Percentiles rank a stretch among this genome's conserved stretches.
phyloP scores from a whole-genome alignment of 1,284 basidiomycete genomes.

The Neolentinus lepideus region DNA sequence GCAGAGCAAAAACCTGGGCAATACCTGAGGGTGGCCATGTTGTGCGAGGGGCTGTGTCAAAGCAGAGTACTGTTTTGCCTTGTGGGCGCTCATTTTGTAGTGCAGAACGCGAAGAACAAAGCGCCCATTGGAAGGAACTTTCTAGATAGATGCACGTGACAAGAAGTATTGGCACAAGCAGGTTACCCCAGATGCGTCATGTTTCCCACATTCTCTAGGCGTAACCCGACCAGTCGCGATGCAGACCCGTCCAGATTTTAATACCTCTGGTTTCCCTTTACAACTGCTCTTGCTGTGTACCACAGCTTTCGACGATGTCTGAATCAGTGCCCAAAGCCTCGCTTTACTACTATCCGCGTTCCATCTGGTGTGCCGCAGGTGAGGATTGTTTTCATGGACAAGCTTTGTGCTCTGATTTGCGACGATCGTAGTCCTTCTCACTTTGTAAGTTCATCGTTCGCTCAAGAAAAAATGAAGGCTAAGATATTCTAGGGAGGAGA shows the following conservation, averaged over 20 bases:
- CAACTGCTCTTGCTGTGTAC: background rate
- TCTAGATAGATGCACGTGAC: background rate
- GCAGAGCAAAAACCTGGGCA: conserved; percentile 26
- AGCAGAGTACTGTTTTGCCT: background rate
- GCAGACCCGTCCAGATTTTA: background rate
- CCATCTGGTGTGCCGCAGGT: conserved; percentile 61
- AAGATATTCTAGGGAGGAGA: conserved; percentile 45
- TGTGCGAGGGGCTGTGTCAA: background rate
- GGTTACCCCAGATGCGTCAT: background rate
- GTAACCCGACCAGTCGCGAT: background rate
- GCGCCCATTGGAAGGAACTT: background rate
- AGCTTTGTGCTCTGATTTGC: conserved; percentile 3
- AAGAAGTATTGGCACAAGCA: background rate
- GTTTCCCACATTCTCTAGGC: background rate
- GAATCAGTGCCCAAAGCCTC: conserved; percentile 44
- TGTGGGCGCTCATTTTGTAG: background rate
- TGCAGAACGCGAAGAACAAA: background rate
- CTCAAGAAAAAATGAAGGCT: background rate
- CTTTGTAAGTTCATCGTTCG: conserved; percentile 31
- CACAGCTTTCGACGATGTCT: background rate
- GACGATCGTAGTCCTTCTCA: conserved; percentile 31
- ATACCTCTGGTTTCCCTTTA: background rate
- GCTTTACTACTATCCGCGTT: conserved; percentile 47
- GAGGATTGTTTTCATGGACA: conserved; percentile 13
- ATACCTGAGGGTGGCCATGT: conserved; percentile 12